phyloP scores from a whole-genome alignment of 495 filamentous ascomycete genomes.

The Glonium stellatum region DNA sequence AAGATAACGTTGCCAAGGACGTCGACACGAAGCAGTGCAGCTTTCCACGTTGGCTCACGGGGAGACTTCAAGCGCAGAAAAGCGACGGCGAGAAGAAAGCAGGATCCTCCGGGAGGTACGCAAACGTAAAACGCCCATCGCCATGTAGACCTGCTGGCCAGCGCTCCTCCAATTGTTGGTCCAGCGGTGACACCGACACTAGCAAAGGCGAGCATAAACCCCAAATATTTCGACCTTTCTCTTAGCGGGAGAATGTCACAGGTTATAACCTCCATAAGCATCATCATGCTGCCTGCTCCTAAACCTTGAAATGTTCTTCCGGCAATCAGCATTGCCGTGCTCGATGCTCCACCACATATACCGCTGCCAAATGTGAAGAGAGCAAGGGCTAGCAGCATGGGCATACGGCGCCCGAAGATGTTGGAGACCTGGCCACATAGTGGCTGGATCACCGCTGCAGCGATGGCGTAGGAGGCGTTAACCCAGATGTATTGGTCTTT shows the following conservation, averaged over 20 bases:
- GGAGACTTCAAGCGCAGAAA: conserved; percentile 17
- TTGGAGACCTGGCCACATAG: conserved; percentile 20
- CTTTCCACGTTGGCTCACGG: conserved; percentile 7
- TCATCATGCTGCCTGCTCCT: conserved; percentile 13
- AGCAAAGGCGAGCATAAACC: conserved; percentile 25
- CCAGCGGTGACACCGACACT: conserved; percentile 34
- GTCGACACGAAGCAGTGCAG: conserved; percentile 15
- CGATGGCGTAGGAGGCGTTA: conserved; percentile 33
- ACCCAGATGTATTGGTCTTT: conserved; percentile 42
- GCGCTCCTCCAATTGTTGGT: conserved; percentile 36
- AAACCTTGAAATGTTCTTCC: conserved; percentile 25
- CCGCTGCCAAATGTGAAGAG: conserved; percentile 19
- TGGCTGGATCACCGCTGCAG: conserved; percentile 18
- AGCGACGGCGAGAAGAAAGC: conserved; percentile 7
- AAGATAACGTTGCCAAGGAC: background rate
- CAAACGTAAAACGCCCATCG: conserved; percentile 29
- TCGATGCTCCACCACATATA: conserved; percentile 14
- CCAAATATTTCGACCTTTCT: conserved; percentile 36
- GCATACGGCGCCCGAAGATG: conserved; percentile 21
- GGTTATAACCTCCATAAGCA: conserved; percentile 35
- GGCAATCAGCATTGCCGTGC: conserved; percentile 16
- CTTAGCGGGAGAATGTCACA: conserved; percentile 40
- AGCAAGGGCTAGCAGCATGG: conserved; percentile 9
- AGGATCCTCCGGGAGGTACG: conserved; percentile 12
- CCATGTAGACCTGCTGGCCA: conserved; percentile 26